Base-by-base conservation (phyloP, 768 basidiomycete genomes). In the Hortiboletus flavorubellus region DNA sequence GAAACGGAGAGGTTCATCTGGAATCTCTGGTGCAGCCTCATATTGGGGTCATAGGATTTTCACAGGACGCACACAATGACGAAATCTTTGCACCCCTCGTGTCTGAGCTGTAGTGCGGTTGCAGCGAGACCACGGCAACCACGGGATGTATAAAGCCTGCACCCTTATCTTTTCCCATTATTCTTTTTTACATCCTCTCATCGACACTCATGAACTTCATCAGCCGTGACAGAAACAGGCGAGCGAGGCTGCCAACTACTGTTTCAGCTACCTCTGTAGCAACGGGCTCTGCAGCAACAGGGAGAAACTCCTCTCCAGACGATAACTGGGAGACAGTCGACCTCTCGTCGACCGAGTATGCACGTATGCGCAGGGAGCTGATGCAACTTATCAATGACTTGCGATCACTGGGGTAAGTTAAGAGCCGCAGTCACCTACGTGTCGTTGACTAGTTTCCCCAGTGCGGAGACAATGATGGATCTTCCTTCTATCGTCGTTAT, bases 401-500 rank as follows among this genome's bases (percentile, higher is more conserved):
- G n/a, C 59, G 70, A 0, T 72, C 65, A 7, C 56, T 80, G 44
- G 80, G 80, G 80, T 67, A 64, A 33, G 65, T 64, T 15, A 2
- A 16, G 7, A 45, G 30, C 14, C 9, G 2, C 21, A 8, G 30
- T 30, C 6, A 11, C 21, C 39, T 48, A 21, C 18, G 7, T 16
- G 10, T 14, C n/a, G 23, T 26, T 63, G 34, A 65, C 5, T 30
- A 18, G n/a, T 37, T 46, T 52, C 31, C 30, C 10, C 54, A 80
- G 79, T 4, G 76, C 74, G 8, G 61, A 70, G 2, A 63, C 62
- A 7, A 33, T 73, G 34, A 69, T 83, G 0, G 74, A 78, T 53
- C 59, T 82, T 15, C 82, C 82, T n/a, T 71, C 75, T 8, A 75
- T 84, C 10, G 79, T 75, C 0, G 82, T 84, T 6, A 83, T 83